phyloP scores from a whole-genome alignment of 2,329 filamentous ascomycete species.

The Graphilbum ipis-grandicollis region DNA sequence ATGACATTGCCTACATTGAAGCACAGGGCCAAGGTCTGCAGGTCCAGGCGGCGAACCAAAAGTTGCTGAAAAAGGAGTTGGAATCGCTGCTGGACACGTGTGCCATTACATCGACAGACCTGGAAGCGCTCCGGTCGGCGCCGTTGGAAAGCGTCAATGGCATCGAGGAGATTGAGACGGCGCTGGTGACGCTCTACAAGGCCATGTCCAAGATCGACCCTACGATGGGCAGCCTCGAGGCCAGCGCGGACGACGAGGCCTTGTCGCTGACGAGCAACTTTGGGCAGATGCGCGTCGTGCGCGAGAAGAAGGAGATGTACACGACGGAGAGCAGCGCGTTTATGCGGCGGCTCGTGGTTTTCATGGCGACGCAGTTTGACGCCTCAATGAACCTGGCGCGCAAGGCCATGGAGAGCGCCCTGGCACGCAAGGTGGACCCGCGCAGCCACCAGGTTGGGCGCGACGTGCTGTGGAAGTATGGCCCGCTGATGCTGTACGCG shows the following conservation, averaged over 20 bases:
- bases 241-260: constrained; percentile 24
- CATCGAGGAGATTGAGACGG: constrained; percentile 58
- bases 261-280: constrained; percentile 56
- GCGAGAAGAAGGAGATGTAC: constrained; percentile 88
- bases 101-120: constrained; percentile 61
- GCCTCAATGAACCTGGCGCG: constrained; percentile 54
- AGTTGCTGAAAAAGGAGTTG: constrained; percentile 77
- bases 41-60: constrained; percentile 93
- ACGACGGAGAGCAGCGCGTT: constrained; percentile 59
- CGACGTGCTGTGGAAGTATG: constrained; percentile 70
- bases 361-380: constrained; percentile 68
- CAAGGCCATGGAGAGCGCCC: constrained; percentile 41
- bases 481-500: constrained; percentile 72
- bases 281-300: constrained; percentile 81
- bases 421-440: constrained; percentile 51
- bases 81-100: constrained; percentile 80
- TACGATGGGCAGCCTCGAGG: constrained; percentile 39
- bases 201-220: constrained; percentile 91
- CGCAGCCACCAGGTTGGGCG: constrained; percentile 55
- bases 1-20: constrained; percentile 94
- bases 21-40: constrained; percentile 93
- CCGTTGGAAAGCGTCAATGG: constrained; percentile 56
- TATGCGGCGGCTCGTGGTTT: constrained; percentile 61
- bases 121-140: constrained; percentile 56
- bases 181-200: constrained; percentile 70